Base-by-base conservation (phyloP, 2,329 filamentous ascomycete species). In the Cylindrodendrum hubeiense region DNA sequence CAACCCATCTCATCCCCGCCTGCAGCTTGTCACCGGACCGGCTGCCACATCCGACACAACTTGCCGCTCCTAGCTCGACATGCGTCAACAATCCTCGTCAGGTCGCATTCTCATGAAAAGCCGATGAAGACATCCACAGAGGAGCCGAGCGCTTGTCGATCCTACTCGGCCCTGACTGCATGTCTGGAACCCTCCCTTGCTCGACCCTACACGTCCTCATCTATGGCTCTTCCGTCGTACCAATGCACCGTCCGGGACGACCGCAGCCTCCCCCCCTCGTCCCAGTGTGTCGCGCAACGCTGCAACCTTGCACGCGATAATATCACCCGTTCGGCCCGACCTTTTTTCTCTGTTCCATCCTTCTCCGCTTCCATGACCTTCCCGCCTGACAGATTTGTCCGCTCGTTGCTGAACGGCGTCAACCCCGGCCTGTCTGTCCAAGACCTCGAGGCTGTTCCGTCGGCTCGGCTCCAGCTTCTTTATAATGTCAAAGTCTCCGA, bases 401-500 rank as follows among this genome's bases (percentile, higher is more conserved):
- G 73, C 39, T 71, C 71, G 12, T 66, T 77, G 7, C 63, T 76
- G 60, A 70, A 60, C 53, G 56, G 67, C 41, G 67, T 71, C 59
- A 71, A 60, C 19, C 74, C 74, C 50, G 63, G 67, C 26, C 64
- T 74, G n/a, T 61, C 73, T 5, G 60, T 76, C 24, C 68, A 71
- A 34, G 67, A 68, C 55, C 59, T 78, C 22, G 68, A 77, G 44
- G 51, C 73, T 17, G 68, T 82, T 26, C 78, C 78, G 26, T 80
- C 80, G 3, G 71, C 76, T 54, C 76, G 79, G 12, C 78, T 80
- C 9, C 80, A 84, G 61, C 79, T 80, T 58, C 75, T 80, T 54
- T 86, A 83, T 73, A 77, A 79, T 66, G 77, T 85, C 57, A 77
- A 75, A 34, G 74, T 83, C 46, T 81, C 80, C n/a, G 79, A 84